Evolutionary conservation across 345 rosid genomes (phyloP), one percentile per base, ranked within the genome.

Genomic region (Eucalyptus cloeziana): DNA sequence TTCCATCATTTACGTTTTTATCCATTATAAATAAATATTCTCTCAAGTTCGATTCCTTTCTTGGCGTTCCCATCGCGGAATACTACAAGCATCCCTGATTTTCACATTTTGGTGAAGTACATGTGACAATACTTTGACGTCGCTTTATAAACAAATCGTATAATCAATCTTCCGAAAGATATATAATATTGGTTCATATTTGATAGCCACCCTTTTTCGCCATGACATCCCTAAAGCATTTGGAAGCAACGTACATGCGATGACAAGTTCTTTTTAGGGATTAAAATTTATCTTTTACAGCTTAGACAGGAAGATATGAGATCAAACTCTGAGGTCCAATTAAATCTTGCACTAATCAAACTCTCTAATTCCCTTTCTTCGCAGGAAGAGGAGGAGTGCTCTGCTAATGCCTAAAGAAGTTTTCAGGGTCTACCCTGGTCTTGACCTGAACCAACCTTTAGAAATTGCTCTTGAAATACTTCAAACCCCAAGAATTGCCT

Each of bases 371-470:
- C 25, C 88, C 89, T 30, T 86, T 22, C 43, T 80, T 47, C 13
- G 86, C 86, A 43, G 92, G 44, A 31, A 85, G 49, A 24, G 92
- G 71, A 85, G 93, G 93, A 83, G 89, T 87, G 69, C 92, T 92
- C 69, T 91, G 93, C 43, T 91, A 92, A 52, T 92, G 88, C 87
- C 92, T 88, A 80, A 92, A 92, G 90, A 92, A 92, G 76, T 92
- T 90, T 17, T 76, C 88, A 5, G 92, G 92, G 79, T 92, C 92
- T 17, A 90, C 92, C 54, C 52, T 88, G 4, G 89, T 89, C 89
- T 92, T 92, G 43, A 90, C 88, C 49, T 89, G 83, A 67, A 90
- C 89, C 91, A 92, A 62, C 89, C 92, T 89, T 3, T 92, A 76
- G 79, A 89, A 89, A 62, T 92, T 92, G 3, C 40, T 86, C 71